Conservation (phyloP, 139 green algal genomes). For the Chlorella ohadii region DNA sequence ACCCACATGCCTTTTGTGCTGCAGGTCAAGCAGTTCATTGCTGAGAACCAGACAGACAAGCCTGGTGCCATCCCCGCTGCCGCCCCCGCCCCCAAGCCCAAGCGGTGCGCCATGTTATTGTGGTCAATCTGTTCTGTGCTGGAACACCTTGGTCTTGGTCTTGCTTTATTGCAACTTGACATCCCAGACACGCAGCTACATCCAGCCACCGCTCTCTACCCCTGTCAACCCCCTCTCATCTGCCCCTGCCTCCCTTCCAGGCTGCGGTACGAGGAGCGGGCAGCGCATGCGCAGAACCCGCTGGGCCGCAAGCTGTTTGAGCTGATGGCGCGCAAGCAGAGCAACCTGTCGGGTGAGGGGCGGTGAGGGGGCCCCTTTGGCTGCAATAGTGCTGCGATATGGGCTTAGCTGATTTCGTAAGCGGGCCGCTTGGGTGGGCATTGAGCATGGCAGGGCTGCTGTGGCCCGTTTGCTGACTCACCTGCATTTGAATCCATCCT, state of each 20-base stretch:
- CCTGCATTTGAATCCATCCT: too few species aligned
- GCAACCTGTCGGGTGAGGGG: constrained; percentile 82
- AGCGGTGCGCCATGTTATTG: constrained; percentile 42
- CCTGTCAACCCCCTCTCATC: background rate
- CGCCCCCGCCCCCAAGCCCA: constrained; percentile 46
- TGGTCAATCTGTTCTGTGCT: too few species aligned
- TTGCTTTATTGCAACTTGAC: too few species aligned
- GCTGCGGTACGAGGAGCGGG: constrained; percentile 85
- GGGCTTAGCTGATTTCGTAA: too few species aligned
- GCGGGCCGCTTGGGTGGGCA: too few species aligned
- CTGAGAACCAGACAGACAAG: constrained; percentile 90
- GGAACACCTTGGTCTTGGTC: too few species aligned
- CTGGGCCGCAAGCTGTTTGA: constrained; percentile 80
- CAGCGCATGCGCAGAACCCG: constrained; percentile 73
- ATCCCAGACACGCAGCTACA: too few species aligned
- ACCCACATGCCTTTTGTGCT: too few species aligned
- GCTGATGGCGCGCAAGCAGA: constrained; percentile 95
- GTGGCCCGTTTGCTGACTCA: too few species aligned
- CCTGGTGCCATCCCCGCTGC: constrained; percentile 31
- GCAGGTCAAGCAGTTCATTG: constrained; percentile 78
- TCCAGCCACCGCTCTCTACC: too few species aligned
- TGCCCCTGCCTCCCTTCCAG: constrained; percentile 45
- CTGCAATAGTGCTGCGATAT: background rate
- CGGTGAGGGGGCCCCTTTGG: background rate
- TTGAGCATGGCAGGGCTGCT: too few species aligned